Evolutionary conservation across 345 rosid species (phyloP).

Genomic region (Lepidium aucheri): DNA sequence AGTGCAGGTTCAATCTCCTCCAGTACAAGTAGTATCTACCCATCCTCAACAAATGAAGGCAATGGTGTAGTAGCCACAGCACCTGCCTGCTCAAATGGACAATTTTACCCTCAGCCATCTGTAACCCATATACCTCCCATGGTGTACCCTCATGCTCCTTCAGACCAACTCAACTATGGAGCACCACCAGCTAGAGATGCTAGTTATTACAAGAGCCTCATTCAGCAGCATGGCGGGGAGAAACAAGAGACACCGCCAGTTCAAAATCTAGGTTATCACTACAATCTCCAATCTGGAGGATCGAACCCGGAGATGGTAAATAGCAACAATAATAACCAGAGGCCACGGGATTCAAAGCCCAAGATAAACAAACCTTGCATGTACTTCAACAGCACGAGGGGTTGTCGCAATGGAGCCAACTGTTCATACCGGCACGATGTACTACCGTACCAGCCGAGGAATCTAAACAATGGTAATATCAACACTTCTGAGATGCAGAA

Average conservation of each 20-base stretch:
- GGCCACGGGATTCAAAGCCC: constrained; percentile 39
- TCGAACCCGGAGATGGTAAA: constrained; percentile 41
- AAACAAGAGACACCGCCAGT: constrained; percentile 45
- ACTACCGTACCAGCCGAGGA: constrained; percentile 42
- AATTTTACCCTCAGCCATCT: constrained; percentile 38
- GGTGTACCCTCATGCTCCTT: constrained; percentile 21
- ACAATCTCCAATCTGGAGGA: constrained; percentile 33
- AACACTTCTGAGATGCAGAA: constrained; percentile 43
- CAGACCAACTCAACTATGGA: constrained; percentile 33
- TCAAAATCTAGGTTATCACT: constrained; percentile 36
- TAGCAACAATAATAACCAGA: constrained; percentile 40
- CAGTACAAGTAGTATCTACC: constrained; percentile 26
- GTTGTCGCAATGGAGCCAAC: constrained; percentile 83
- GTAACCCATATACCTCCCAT: constrained; percentile 26
- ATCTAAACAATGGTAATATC: constrained; percentile 22
- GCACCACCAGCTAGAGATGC: constrained; percentile 52
- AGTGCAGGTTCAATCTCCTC: constrained; percentile 33
- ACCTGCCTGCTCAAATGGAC: constrained; percentile 40
- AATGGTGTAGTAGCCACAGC: constrained; percentile 35
- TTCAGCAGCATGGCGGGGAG: constrained; percentile 97
- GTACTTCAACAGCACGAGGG: constrained; percentile 82
- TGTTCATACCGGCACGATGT: constrained; percentile 81
- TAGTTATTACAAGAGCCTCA: constrained; percentile 84
- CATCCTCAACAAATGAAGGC: constrained; percentile 26
- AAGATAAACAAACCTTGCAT: constrained; percentile 89